Conservation (phyloP, 1,139 yeast genomes). For the Scheffersomyces titani region DNA sequence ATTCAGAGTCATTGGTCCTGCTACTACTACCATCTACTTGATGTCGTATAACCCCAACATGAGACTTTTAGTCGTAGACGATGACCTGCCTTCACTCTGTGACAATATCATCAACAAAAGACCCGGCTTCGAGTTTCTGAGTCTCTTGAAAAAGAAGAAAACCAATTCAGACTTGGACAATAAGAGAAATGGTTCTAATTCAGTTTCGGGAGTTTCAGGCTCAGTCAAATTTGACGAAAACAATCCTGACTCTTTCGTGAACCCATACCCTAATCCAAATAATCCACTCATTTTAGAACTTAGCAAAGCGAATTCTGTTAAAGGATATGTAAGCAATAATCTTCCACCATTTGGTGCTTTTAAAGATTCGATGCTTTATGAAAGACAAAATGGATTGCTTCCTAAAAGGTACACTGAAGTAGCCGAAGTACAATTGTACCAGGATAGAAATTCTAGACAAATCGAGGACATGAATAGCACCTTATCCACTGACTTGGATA, state of each 20-base stretch:
- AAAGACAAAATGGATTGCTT: slow-evolving; percentile 17
- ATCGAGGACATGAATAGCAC: slow-evolving; percentile 25
- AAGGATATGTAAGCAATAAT: slow-evolving; percentile 28
- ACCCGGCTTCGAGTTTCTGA: slow-evolving; percentile 28
- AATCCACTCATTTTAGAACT: slow-evolving; percentile 18
- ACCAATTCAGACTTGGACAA: background rate
- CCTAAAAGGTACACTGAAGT: slow-evolving; percentile 39
- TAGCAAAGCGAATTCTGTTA: slow-evolving; percentile 4
- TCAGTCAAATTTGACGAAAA: slow-evolving; percentile 3
- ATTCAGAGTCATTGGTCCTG: slow-evolving; percentile 42
- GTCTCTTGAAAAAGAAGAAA: slow-evolving; percentile 18
- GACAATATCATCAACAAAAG: slow-evolving; percentile 36
- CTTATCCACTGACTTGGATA: slow-evolving; percentile 33
- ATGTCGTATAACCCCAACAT: slow-evolving; percentile 35
- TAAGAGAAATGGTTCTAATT: background rate
- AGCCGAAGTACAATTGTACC: slow-evolving; percentile 40
- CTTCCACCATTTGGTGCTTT: slow-evolving; percentile 46
- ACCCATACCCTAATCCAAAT: slow-evolving; percentile 32
- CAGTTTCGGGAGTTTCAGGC: background rate
- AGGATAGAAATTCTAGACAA: slow-evolving; percentile 15
- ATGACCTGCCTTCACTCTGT: slow-evolving; percentile 35
- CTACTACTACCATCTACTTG: slow-evolving; percentile 32
- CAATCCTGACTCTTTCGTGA: slow-evolving; percentile 12
- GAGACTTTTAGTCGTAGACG: slow-evolving; percentile 37
- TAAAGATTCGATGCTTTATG: slow-evolving; percentile 29